Evolutionary conservation across 1,284 basidiomycete genomes (phyloP).

Genomic region (Microbotryum intermedium): DNA sequence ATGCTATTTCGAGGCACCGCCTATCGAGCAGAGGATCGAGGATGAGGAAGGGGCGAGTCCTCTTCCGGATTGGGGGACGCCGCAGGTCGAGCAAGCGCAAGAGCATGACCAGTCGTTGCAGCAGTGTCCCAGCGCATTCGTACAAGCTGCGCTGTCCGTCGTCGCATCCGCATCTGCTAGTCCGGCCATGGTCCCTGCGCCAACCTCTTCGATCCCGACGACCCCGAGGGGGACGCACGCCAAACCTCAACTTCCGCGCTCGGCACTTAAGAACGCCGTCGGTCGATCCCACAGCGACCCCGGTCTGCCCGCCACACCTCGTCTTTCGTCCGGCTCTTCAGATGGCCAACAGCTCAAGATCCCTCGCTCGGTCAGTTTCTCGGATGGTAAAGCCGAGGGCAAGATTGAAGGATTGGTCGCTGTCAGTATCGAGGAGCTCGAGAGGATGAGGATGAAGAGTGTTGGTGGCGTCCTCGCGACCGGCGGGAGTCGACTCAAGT

Average conservation of each 20-base stretch:
- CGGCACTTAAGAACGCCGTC: constrained; percentile 15
- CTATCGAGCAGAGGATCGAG: background rate
- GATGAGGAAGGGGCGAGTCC: background rate
- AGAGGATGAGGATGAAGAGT: constrained; percentile 6
- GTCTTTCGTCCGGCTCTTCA: constrained; percentile 1
- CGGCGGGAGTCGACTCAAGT: constrained; percentile 15
- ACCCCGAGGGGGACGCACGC: constrained; percentile 13
- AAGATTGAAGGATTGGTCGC: constrained; percentile 58
- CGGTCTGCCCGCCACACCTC: constrained; percentile 12
- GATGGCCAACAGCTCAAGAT: constrained; percentile 34
- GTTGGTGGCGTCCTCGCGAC: background rate
- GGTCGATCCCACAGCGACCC: constrained; percentile 13
- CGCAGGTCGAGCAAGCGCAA: constrained; percentile 4
- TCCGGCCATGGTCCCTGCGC: too few species aligned
- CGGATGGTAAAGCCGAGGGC: constrained; percentile 76
- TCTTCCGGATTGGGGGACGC: too few species aligned
- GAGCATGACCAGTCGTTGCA: constrained; percentile 36
- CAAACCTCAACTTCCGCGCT: constrained; percentile 7
- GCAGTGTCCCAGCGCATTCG: background rate
- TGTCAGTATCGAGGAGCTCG: constrained; percentile 23
- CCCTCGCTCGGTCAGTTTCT: constrained; percentile 83
- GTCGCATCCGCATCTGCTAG: too few species aligned
- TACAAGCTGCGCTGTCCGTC: too few species aligned
- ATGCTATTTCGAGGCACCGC: constrained; percentile 11
- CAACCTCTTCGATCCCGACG: too few species aligned